phyloP scores from a whole-genome alignment of 2,329 filamentous ascomycete species.

The Ilyonectria robusta region DNA sequence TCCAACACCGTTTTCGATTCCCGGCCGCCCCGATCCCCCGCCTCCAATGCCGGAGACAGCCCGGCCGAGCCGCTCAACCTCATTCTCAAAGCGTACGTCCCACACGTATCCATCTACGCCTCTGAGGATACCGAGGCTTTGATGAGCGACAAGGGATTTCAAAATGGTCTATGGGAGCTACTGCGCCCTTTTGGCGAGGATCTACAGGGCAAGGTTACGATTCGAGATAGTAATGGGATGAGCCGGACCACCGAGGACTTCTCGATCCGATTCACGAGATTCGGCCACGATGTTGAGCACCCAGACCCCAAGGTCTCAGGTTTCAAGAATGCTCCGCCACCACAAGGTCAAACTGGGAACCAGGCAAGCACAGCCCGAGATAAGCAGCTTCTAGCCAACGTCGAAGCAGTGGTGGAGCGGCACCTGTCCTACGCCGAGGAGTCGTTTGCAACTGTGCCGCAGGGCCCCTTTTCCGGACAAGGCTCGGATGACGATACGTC shows the following conservation, averaged over 20 bases:
- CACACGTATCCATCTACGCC: slow-evolving; percentile 89
- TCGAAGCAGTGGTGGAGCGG: slow-evolving; percentile 85
- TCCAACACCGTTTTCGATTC: slow-evolving; percentile 72
- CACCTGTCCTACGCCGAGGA: slow-evolving; percentile 84
- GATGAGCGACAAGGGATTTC: slow-evolving; percentile 86
- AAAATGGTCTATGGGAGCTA: slow-evolving; percentile 85
- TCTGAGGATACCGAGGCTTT: slow-evolving; percentile 88
- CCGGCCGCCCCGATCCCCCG: slow-evolving; percentile 59
- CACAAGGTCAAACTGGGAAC: slow-evolving; percentile 51
- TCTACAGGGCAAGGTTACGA: slow-evolving; percentile 88
- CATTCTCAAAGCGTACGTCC: slow-evolving; percentile 88
- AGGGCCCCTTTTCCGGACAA: slow-evolving; percentile 57
- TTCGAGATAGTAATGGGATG: slow-evolving; percentile 90
- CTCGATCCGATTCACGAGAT: slow-evolving; percentile 85
- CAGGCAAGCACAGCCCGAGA: slow-evolving; percentile 50
- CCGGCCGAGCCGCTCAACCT: slow-evolving; percentile 73
- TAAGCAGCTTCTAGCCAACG: slow-evolving; percentile 66
- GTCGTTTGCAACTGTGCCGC: slow-evolving; percentile 58
- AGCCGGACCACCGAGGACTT: slow-evolving; percentile 91
- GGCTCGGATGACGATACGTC: slow-evolving; percentile 71
- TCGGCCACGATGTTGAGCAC: slow-evolving; percentile 72
- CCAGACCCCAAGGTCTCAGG: slow-evolving; percentile 58
- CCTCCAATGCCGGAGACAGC: slow-evolving; percentile 60
- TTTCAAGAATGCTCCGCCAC: slow-evolving; percentile 53
- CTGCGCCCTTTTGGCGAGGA: slow-evolving; percentile 92